Base-by-base conservation (phyloP, 2,329 filamentous ascomycete genomes). In the Colletotrichum sp. region DNA sequence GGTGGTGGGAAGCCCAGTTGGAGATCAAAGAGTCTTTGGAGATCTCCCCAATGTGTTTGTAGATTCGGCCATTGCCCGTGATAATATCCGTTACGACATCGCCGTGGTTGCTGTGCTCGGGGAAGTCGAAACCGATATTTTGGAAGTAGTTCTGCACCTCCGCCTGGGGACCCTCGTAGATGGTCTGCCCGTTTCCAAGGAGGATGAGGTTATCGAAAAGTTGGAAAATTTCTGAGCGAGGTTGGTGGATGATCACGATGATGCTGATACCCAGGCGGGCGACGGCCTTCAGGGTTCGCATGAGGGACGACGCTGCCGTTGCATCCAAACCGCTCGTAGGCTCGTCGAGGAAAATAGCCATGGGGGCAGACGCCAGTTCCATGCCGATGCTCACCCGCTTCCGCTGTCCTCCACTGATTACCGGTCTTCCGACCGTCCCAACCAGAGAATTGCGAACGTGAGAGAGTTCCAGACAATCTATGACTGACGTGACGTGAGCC, bases 41-140 rank as follows among this genome's bases (percentile, higher is more conserved):
- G 32, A 88, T 85, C 52, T 90, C 87, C 6, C 87, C 88, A 0
- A 79, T 80, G 5, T 76, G 78, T 77, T 90, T 89, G 82, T 92
- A 91, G 15, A 84, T 80, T 16, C 86, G 83, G 1, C 90, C 90
- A 77, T 91, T 89, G 5, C 90, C 90, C 0, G 90, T 90, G 78
- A 92, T 89, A 77, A 92, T 92, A 69, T 93, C 91, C n/a, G 91
- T 91, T 28, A 92, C 86, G 2, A 90, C 85, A 77, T 93, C 91
- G 10, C 89, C 91, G 8, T 87, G 87, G 77, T 93, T 93, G 60
- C 85, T 85, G 72, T 88, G 84, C 18, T 81, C 75, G 1, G 87
- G 87, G 74, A 92, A 90, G 0, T 81, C 79, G 80, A 89, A 92
- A 4, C 91, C 90, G 15, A 89, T 81, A 39, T 83, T 79, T 78